phyloP scores from a whole-genome alignment of 2,329 filamentous ascomycete species.

The Xylaria sp. region DNA sequence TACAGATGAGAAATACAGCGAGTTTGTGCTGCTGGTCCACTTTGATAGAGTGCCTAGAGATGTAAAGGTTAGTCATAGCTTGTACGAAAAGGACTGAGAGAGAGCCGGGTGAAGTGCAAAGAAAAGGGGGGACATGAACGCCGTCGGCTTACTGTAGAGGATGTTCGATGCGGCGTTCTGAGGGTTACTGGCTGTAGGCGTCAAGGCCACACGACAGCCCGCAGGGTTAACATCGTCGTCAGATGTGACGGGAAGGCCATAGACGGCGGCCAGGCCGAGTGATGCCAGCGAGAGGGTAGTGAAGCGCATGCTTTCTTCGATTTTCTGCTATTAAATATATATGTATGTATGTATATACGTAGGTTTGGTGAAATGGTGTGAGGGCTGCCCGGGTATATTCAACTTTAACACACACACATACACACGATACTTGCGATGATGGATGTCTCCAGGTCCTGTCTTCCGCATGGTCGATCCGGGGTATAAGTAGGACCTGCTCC shows the following conservation, averaged over 20 bases:
- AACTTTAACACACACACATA: not conserved
- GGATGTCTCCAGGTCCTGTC: too few species aligned
- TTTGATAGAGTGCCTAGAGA: constrained; percentile 29
- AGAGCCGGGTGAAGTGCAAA: not conserved
- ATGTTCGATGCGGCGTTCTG: constrained; percentile 31
- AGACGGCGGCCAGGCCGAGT: constrained; percentile 29
- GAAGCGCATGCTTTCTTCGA: constrained; percentile 29
- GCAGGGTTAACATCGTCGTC: not conserved
- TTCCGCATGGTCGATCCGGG: constrained; percentile 11
- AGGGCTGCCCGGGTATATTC: not conserved
- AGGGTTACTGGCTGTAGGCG: constrained; percentile 23
- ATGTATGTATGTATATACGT: too few species aligned
- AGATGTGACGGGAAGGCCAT: constrained; percentile 13
- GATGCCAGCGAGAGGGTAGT: constrained; percentile 10
- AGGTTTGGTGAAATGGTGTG: not conserved
- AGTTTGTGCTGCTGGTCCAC: constrained; percentile 20
- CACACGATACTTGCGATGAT: constrained; percentile 20
- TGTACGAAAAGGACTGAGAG: too few species aligned
- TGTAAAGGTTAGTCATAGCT: not conserved
- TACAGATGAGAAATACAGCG: constrained; percentile 34
- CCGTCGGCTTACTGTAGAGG: constrained; percentile 23
- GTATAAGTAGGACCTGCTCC: constrained; percentile 19
- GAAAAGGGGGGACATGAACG: not conserved
- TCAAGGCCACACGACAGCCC: constrained; percentile 27
- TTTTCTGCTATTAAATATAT: not conserved